Conservation (phyloP, 306 rosid species). For the Sechiopsis laciniata region DNA sequence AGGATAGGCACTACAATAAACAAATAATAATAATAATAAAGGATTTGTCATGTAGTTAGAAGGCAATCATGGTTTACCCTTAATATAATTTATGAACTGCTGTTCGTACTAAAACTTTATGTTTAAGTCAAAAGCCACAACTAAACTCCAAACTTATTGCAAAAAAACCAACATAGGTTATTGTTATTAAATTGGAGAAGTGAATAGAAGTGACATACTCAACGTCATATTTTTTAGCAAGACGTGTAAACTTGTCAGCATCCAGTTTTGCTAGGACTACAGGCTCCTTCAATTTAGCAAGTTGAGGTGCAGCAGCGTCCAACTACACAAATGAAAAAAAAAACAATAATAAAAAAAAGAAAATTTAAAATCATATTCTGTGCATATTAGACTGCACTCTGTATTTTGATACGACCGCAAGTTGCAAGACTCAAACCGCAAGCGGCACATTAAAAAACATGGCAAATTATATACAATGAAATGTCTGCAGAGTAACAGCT, state of each 20-base stretch:
- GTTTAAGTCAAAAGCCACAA: conserved; percentile 17
- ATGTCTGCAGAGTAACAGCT: neutral
- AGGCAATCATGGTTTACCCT: too few species aligned
- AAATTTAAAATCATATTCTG: neutral
- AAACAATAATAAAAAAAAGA: neutral
- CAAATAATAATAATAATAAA: too few species aligned
- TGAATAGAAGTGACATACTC: conserved; percentile 44
- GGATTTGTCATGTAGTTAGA: too few species aligned
- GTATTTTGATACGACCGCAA: neutral
- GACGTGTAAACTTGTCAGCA: conserved; percentile 70
- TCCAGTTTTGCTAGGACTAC: conserved; percentile 68
- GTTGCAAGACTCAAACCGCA: neutral
- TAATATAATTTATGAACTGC: neutral
- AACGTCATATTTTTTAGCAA: conserved; percentile 59
- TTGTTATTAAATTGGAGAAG: neutral
- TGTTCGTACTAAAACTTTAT: neutral
- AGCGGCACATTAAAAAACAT: neutral
- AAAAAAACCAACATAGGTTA: conserved; percentile 10
- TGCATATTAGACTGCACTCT: conserved; percentile 1
- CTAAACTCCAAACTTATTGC: conserved; percentile 7
- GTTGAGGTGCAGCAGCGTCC: conserved; percentile 85
- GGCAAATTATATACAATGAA: neutral
- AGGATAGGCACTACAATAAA: conserved; percentile 63
- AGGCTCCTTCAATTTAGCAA: conserved; percentile 70
- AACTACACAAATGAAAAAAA: conserved; percentile 39